Evolutionary conservation across 768 basidiomycete genomes (phyloP), one percentile per base, ranked within the genome.

Genomic region (Cytidiella melzeri): DNA sequence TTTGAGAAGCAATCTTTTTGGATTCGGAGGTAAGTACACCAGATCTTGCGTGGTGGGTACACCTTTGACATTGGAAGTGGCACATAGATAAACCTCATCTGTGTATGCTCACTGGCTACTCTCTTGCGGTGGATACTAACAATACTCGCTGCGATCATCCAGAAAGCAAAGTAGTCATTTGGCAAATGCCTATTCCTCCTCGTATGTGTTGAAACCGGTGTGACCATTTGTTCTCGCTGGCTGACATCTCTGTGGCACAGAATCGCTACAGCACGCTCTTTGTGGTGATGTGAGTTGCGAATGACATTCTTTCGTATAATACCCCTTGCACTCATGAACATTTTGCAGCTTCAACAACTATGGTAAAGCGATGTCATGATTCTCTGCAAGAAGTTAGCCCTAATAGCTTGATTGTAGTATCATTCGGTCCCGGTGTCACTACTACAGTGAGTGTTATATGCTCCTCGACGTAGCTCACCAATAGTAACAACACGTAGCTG

Each of bases 251-350:
- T 48, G 51, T n/a, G 6, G 19, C 27, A 5, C 53, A 81, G 81
- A 81, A 81, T 63, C 77, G 81, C 13, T 83, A 81, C 59, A 80
- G 77, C 61, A 67, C 72, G 11, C 57, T 81, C 51, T 57, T 66
- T 58, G 73, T 71, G 25, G 75, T 75, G 34, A 52, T 77, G 80
- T 83, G 59, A 58, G 78, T 67, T 21, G 4, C 5, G 9, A 34
- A 34, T 15, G 30, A n/a, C n/a, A n/a, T n/a, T n/a, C n/a, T n/a
- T n/a, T 24, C 11, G n/a, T n/a, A n/a, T n/a, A n/a, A n/a, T n/a
- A n/a, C n/a, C n/a, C n/a, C n/a, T n/a, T n/a, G n/a, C n/a, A n/a
- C n/a, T 49, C 11, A 47, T 36, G 12, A 12, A 30, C 48, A n/a
- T n/a, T 39, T 13, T 15, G 28, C 51, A 79, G 79, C 26, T 69